These are phyloP conservation scores for Ananas comosus DNA, from an alignment of 176 grass and related monocot species.

Conservation along the genomic window DNA sequence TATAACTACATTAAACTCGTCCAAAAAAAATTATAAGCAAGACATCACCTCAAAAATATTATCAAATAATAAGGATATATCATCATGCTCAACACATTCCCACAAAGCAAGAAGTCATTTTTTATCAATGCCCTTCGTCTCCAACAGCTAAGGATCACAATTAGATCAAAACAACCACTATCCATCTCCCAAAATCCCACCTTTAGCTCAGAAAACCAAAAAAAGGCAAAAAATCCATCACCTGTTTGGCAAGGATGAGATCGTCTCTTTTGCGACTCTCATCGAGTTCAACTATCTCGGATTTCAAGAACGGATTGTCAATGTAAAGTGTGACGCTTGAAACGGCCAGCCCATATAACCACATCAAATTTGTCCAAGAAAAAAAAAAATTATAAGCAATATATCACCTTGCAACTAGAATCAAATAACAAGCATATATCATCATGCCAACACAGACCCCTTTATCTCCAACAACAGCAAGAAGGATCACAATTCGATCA, in stretches of 20 bases:
- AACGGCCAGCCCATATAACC: too few relatives aligned
- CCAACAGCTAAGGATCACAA: not conserved
- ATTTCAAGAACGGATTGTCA: too few relatives aligned
- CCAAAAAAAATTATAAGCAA: slow-evolving; percentile 1
- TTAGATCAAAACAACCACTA: not conserved
- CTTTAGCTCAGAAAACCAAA: not conserved
- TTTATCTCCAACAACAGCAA: not conserved
- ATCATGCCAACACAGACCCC: not conserved
- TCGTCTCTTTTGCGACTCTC: too few relatives aligned
- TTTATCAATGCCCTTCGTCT: not conserved
- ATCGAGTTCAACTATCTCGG: too few relatives aligned
- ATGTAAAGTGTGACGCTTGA: too few relatives aligned
- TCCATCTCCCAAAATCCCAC: not conserved
- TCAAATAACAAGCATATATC: not conserved
- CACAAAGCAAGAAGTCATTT: not conserved
- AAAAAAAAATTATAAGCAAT: slow-evolving; percentile 7
- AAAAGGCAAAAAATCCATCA: not conserved
- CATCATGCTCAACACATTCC: not conserved
- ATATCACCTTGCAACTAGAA: not conserved
- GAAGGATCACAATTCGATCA: not conserved
- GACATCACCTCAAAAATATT: not conserved
- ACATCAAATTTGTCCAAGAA: slow-evolving; percentile 9
- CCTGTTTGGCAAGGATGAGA: not conserved
- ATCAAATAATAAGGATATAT: not conserved
- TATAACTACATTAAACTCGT: slow-evolving; percentile 2